These are phyloP conservation scores for Echria macrotheca DNA, from an alignment of 495 filamentous ascomycete genomes.

Conservation along the genomic window DNA sequence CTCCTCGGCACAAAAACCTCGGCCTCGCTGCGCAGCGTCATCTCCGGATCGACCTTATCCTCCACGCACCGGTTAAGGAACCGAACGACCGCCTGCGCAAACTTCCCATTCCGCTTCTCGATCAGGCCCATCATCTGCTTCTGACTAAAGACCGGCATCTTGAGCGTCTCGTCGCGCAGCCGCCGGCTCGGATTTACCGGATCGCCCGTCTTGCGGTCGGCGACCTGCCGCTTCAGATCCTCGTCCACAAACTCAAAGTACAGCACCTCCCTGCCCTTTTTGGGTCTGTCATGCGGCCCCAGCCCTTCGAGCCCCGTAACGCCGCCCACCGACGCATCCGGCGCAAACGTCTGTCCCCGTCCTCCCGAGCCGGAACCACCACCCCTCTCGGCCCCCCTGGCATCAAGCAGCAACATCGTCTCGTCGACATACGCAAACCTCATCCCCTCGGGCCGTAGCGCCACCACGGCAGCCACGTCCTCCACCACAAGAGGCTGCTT, in stretches of 20 bases:
- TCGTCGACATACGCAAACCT: slow-evolving; percentile 86
- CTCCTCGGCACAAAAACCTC: slow-evolving; percentile 44
- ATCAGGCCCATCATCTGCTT: slow-evolving; percentile 87
- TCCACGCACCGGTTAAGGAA: slow-evolving; percentile 72
- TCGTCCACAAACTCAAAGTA: slow-evolving; percentile 91
- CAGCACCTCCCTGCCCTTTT: slow-evolving; percentile 57
- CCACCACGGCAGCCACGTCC: slow-evolving; percentile 78
- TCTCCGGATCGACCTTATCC: slow-evolving; percentile 61
- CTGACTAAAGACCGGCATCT: slow-evolving; percentile 90
- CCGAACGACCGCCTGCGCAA: slow-evolving; percentile 66
- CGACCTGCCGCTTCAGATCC: slow-evolving; percentile 77
- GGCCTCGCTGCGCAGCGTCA: slow-evolving; percentile 52
- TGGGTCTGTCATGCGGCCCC: slow-evolving; percentile 27
- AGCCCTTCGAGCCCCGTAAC: slow-evolving; percentile 40
- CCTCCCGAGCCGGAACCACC: slow-evolving; percentile 43
- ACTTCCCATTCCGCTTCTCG: slow-evolving; percentile 86
- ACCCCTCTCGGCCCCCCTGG: slow-evolving; percentile 57
- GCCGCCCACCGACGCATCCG: slow-evolving; percentile 46
- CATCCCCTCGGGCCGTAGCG: slow-evolving; percentile 68
- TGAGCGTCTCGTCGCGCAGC: slow-evolving; percentile 71
- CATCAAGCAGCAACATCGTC: slow-evolving; percentile 69
- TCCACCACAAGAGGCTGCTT: slow-evolving; percentile 62
- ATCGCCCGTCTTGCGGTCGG: slow-evolving; percentile 64
- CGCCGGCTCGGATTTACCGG: slow-evolving; percentile 56
- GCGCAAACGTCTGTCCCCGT: slow-evolving; percentile 36